Evolutionary conservation across 106 monocot genomes (phyloP).

Genomic region (Acorus calamus): DNA sequence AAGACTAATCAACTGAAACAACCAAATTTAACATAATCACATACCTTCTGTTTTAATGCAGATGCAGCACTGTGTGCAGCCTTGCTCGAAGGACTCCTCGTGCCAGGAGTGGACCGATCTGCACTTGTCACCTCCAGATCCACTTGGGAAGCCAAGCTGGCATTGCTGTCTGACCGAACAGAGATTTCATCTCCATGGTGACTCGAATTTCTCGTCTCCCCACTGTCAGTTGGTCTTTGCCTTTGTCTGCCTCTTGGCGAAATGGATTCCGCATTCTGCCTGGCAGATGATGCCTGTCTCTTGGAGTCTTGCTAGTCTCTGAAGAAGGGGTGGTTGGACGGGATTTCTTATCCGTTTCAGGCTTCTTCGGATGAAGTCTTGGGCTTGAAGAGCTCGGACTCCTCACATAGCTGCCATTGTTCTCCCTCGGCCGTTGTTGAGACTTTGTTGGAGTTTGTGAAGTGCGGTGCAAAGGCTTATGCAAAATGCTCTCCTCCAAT

Average conservation of each 20-base stretch:
- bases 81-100: constrained; percentile 4
- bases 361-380: constrained; percentile 16
- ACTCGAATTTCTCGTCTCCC: constrained; percentile 15
- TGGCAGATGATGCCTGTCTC: constrained; percentile 4
- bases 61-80: constrained; percentile 2
- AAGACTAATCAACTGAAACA: too few relatives aligned
- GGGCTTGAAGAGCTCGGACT: constrained; percentile 17
- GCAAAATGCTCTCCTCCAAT: constrained; percentile 14
- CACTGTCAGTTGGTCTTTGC: constrained; percentile 17
- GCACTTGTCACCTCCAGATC: constrained; percentile 28
- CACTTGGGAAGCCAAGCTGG: constrained; percentile 23
- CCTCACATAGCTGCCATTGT: constrained; percentile 2
- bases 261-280: constrained; percentile 19
- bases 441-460: constrained; percentile 20
- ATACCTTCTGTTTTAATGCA: constrained; percentile 25
- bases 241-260: constrained; percentile 35
- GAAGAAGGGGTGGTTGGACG: constrained; percentile 3
- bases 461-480: constrained; percentile 4
- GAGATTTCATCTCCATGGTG: constrained; percentile 23
- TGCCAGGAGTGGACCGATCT: constrained; percentile 13
- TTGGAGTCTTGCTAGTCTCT: constrained; percentile 6
- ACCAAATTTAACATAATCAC: neutral
- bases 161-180: constrained; percentile 30
- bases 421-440: constrained; percentile 14
- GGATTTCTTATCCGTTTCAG: constrained; percentile 10